Conservation (phyloP, 306 rosid genomes). For the Rubus idaeus region DNA sequence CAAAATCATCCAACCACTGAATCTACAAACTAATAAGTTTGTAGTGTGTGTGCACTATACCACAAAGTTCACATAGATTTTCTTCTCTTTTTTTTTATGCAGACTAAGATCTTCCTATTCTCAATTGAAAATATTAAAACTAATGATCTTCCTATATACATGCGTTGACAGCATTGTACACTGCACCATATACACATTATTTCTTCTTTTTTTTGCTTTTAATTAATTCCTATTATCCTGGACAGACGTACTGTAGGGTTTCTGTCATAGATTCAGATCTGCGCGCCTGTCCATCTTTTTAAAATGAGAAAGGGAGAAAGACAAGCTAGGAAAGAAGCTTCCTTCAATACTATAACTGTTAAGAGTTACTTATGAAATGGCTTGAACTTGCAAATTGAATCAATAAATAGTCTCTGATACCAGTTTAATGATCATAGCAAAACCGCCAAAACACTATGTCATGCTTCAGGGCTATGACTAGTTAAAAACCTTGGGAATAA, state of each 20-base stretch:
- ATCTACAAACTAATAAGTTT: too few relatives aligned
- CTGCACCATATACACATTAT: background rate
- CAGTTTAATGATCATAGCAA: background rate
- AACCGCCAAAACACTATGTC: background rate
- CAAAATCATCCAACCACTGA: too few relatives aligned
- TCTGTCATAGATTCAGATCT: constrained; percentile 6
- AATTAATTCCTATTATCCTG: background rate
- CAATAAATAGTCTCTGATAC: background rate
- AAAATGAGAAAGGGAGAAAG: background rate
- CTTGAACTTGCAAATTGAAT: background rate
- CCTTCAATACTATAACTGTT: background rate
- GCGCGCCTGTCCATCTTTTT: background rate
- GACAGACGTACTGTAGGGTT: background rate
- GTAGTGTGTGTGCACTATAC: background rate
- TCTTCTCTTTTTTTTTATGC: background rate
- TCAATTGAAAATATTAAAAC: too few relatives aligned
- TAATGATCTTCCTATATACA: too few relatives aligned
- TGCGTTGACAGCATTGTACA: too few relatives aligned
- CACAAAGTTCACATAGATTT: background rate
- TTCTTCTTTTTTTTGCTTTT: background rate
- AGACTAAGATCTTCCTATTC: background rate
- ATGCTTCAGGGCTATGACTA: background rate
- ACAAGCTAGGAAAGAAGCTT: background rate
- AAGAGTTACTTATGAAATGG: background rate
- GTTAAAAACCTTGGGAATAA: background rate